Percentiles rank a stretch among this genome's conserved stretches.
These are phyloP conservation scores for Sungouiella thailandica DNA, from an alignment of 805 yeast genomes.

Conservation along the genomic window DNA sequence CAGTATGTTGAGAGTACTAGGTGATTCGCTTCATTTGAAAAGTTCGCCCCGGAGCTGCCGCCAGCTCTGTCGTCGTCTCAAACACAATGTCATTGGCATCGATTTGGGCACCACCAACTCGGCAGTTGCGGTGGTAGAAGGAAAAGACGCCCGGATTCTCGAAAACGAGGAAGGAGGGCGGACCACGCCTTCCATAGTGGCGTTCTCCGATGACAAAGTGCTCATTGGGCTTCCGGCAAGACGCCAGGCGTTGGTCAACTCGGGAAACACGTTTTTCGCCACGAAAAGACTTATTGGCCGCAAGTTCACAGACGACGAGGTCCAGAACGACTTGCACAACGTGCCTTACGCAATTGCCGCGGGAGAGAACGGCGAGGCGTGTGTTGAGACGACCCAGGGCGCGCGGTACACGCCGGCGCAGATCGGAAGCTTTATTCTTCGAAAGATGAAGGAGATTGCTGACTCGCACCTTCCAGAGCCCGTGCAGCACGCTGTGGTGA, in stretches of 20 bases:
- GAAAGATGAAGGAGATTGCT: conserved; percentile 64
- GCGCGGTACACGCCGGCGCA: conserved; percentile 60
- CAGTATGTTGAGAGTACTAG: no score
- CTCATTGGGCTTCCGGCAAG: conserved; percentile 69
- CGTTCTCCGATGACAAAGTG: conserved; percentile 40
- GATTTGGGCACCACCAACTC: conserved; percentile 86
- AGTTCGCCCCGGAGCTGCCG: no score
- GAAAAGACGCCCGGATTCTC: conserved; percentile 57
- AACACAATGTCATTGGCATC: conserved; percentile 59
- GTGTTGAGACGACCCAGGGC: conserved; percentile 46
- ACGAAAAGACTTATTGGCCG: conserved; percentile 80
- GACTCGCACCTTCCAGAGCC: conserved; percentile 38
- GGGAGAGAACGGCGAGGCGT: conserved; percentile 64
- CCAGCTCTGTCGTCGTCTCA: no score
- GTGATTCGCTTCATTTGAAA: no score
- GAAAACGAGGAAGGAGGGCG: conserved; percentile 77
- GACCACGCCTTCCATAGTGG: conserved; percentile 78
- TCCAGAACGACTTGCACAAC: conserved; percentile 58
- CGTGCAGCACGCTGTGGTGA: conserved; percentile 69
- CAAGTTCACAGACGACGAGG: conserved; percentile 61
- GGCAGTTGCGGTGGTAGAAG: conserved; percentile 74
- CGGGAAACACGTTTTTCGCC: conserved; percentile 75
- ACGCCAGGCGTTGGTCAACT: conserved; percentile 71
- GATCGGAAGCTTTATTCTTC: conserved; percentile 60
- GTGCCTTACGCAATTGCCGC: conserved; percentile 62